Base-by-base conservation (phyloP, 305 asterid genomes). In the Rubia tinctorum region DNA sequence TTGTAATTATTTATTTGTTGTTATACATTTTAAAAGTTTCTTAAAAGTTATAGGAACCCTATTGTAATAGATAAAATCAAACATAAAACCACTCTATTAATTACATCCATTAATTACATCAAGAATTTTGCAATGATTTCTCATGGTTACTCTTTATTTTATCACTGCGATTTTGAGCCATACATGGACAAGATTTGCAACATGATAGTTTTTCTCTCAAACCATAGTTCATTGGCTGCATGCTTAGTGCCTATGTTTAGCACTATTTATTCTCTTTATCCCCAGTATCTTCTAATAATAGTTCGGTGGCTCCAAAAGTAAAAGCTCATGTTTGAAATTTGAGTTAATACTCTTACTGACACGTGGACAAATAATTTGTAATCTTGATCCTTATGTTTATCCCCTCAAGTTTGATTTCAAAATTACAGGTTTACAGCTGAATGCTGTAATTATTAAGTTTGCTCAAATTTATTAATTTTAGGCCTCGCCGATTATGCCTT, bases 401-500 rank as follows among this genome's bases (percentile, higher is more conserved):
- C 14, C 7, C 20, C 20, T 60, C 30, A 8, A 43, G 25, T 45
- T 25, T 44, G 34, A 71, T n/a, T 53, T 51, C 65, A 39, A 11
- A 34, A 7, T 55, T 20, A 66, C 0, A 8, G 11, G 37, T 37
- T 9, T 71, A 37, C 49, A 45, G 14, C 18, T 18, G 20, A 13
- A 44, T 30, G 3, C 68, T 47, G 34, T 73, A 18, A 34, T 13
- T 62, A 8, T 62, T 62, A 44, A 62, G 15, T 47, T 49, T 34
- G n/a, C 23, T 47, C 34, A 9, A 6, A 8, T 37, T 65, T 39
- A 30, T 18, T 40, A 40, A 66, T 39, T 66, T 60, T 51, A 74
- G 72, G 77, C 15, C 22, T 18, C 53, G 66, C 66, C 55, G 23
- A 40, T 13, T 55, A 74, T 66, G 66, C 51, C 18, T 8, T 39